Base-by-base conservation (phyloP, 2,329 filamentous ascomycete genomes). In the Aspergillus awamori region DNA sequence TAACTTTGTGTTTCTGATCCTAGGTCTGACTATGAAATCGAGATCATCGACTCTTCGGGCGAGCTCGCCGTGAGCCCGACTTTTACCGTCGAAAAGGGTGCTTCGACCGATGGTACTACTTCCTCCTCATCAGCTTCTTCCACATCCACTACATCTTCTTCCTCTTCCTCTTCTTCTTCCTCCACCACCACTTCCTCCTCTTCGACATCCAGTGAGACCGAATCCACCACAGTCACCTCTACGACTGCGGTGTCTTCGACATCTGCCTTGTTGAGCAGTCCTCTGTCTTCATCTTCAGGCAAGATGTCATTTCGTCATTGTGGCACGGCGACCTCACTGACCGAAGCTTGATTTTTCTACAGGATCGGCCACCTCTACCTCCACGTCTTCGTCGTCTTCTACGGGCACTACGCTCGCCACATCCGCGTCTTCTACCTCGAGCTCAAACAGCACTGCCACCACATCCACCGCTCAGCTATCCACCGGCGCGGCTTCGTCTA, bases 61-160 rank as follows among this genome's bases (percentile, higher is more conserved):
- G 11, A 47, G 26, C 53, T 56, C n/a, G 53, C 53, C 11, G 39
- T 56, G n/a, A 56, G 53, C 28, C 10, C 26, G n/a, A 41, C 45
- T 17, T 56, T 56, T n/a, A 56, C 53, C n/a, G 53, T 56, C 39
- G 39, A 56, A 17, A 56, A 56, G 39, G 53, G 53, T 36, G 53
- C 53, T 13, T 47, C 53, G 8, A 55, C 4, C 39, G 53, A 45
- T 47, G 53, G 39, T 56, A 56, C 53, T 17, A 56, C 38, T 20
- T 28, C 53, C 38, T 55, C 41, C 10, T 47, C 53, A 8, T 26
- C 53, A 8, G 5, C 24, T 0, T 47, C 53, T 8, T 28, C 39
- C 5, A 15, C 53, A 4, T 33, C 53, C 3, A 28, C 36, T 2
- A 28, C 53, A 5, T 17, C 53, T 13, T 47, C 53, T 13, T 33